Base-by-base conservation (phyloP, 2,329 filamentous ascomycete species). In the Chrysoporthe puriensis region DNA sequence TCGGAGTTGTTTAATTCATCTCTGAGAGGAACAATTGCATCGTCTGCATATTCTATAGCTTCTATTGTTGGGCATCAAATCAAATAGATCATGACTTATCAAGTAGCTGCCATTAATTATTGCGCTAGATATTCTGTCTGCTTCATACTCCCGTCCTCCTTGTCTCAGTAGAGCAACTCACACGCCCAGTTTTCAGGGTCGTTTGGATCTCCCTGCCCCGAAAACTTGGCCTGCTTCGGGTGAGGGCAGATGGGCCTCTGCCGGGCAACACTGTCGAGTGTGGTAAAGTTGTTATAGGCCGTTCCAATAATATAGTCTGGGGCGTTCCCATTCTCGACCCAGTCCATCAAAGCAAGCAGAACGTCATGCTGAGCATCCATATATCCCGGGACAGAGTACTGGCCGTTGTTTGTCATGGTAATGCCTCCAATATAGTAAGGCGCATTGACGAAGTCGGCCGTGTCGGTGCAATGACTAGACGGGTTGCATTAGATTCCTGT, bases 251-350 rank as follows among this genome's bases (percentile, higher is more conserved):
- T 40, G 1, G 56, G 56, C 5, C 16, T 36, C 56, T 58, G 56
- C 16, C 34, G 56, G 32, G 54, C 40, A 18, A 57, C 18, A 4
- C 32, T n/a, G 21, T 42, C 56, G 11, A 21, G 56, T 6, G 56
- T 58, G 3, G 56, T 58, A 4, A 57, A 57, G 54, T 57, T 40
- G 56, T 58, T 42, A 34, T 58, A 58, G 36, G 56, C 56, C 34
- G 56, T 42, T 18, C 34, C 56, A 34, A 58, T 58, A 36, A 40
- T 58, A 16, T 58, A 34, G 32, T 72, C 74, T 0, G 75, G 76
- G 0, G 71, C 72, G 13, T 66, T 71, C 7, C 74, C 74, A 9
- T 76, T 71, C 63, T 77, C 75, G 8, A 77, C 75, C 76, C 75
- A 77, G 3, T 67, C 66, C 4, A 70, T 67, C 21, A 76, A 62